Percentiles rank a stretch among this genome's conserved stretches.
These are phyloP conservation scores for Hemisphaericaspora xylofermentans DNA, from an alignment of 1,139 yeast species.

Conservation along the genomic window DNA sequence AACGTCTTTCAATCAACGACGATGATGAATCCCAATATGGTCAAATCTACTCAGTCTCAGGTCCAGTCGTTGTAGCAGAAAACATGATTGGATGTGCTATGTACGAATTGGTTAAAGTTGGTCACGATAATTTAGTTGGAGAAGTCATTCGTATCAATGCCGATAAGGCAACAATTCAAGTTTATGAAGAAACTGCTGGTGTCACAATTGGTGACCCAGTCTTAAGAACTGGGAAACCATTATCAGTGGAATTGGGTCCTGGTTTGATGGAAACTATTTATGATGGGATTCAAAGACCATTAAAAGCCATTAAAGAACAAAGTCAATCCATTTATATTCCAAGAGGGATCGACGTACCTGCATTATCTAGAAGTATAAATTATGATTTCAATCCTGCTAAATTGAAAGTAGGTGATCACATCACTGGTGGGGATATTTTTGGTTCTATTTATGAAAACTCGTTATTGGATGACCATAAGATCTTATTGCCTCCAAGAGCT, in stretches of 20 bases:
- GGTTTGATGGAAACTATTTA: slow-evolving; percentile 98
- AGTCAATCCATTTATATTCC: slow-evolving; percentile 95
- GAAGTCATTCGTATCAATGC: slow-evolving; percentile 96
- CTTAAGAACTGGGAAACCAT: slow-evolving; percentile 93
- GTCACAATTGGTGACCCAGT: slow-evolving; percentile 99
- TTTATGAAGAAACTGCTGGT: slow-evolving; percentile 98
- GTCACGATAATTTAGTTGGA: slow-evolving; percentile 95
- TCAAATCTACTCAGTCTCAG: slow-evolving; percentile 88
- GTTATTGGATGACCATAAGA: slow-evolving; percentile 85
- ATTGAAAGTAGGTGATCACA: slow-evolving; percentile 91
- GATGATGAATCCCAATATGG: slow-evolving; percentile 79
- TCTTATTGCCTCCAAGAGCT: slow-evolving; percentile 94
- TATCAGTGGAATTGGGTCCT: slow-evolving; percentile 97
- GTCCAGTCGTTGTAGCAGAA: slow-evolving; percentile 97
- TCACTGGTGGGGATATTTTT: slow-evolving; percentile 96
- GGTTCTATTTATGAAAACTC: slow-evolving; percentile 95
- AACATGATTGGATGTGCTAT: slow-evolving; percentile 99
- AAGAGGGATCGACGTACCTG: slow-evolving; percentile 97
- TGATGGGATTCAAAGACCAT: slow-evolving; percentile 99
- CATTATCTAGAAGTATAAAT: slow-evolving; percentile 74
- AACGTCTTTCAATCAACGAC: slow-evolving; percentile 81
- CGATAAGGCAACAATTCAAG: slow-evolving; percentile 97
- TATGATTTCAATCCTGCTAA: slow-evolving; percentile 85
- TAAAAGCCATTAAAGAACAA: slow-evolving; percentile 81
- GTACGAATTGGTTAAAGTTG: slow-evolving; percentile 97